Conservation (phyloP, 768 basidiomycete genomes). For the Leucosporidium yakuticum region DNA sequence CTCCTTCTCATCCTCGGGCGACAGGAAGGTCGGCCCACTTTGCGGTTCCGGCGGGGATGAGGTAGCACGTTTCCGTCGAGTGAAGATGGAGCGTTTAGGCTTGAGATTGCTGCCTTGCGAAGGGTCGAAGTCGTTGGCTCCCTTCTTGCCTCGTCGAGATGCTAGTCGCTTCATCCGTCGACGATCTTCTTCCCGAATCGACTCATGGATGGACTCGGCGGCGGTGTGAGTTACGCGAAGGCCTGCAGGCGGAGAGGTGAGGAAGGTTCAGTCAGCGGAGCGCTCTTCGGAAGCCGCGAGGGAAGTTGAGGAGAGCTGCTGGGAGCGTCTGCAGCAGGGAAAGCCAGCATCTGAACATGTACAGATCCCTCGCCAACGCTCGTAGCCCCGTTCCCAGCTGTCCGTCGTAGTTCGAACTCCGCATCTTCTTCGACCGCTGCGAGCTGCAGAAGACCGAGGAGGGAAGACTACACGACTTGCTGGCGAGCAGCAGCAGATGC, state of each 20-base stretch:
- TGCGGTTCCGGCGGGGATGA: not conserved
- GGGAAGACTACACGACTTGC: too few species aligned
- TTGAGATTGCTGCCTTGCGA: slow-evolving; percentile 9
- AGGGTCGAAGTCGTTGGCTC: not conserved
- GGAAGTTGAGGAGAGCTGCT: too few species aligned
- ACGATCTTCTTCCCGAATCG: slow-evolving; percentile 61
- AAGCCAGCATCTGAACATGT: too few species aligned
- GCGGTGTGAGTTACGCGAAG: slow-evolving; percentile 90
- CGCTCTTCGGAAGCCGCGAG: too few species aligned
- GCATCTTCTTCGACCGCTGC: too few species aligned
- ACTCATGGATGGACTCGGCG: slow-evolving; percentile 80
- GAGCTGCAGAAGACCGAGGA: too few species aligned
- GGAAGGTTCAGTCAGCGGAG: not conserved
- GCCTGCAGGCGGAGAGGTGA: slow-evolving; percentile 4
- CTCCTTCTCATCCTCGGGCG: slow-evolving; percentile 20
- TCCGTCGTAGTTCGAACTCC: too few species aligned
- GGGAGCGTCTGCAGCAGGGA: too few species aligned
- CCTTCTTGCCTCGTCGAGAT: slow-evolving; percentile 6
- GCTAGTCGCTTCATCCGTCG: slow-evolving; percentile 29
- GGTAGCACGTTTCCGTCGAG: slow-evolving; percentile 11
- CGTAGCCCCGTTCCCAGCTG: too few species aligned
- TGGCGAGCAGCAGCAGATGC: too few species aligned
- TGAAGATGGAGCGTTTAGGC: slow-evolving; percentile 15
- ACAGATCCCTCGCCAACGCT: too few species aligned
- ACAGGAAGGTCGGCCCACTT: slow-evolving; percentile 9